Evolutionary conservation across 495 filamentous ascomycete species (phyloP).

Genomic region (Neurospora terricola): DNA sequence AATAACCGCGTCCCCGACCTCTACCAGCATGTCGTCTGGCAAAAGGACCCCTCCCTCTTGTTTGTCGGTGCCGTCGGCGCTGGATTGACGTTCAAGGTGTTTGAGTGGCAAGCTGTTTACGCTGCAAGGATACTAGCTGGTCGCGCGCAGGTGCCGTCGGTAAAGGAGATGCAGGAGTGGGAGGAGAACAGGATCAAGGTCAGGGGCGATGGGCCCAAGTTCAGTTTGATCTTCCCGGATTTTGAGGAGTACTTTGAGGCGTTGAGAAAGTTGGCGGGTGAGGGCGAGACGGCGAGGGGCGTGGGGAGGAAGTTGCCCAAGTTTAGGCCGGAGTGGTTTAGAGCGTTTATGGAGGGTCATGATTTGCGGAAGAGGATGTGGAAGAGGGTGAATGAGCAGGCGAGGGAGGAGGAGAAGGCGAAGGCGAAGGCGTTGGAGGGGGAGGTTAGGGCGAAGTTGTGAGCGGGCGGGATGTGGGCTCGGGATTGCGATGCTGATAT

Average conservation of each 20-base stretch:
- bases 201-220: conserved; percentile 41
- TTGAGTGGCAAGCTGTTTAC: conserved; percentile 35
- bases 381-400: conserved; percentile 27
- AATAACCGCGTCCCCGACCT: conserved; percentile 47
- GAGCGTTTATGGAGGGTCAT: conserved; percentile 40
- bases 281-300: conserved; percentile 19
- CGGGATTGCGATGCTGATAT: background rate
- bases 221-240: conserved; percentile 41
- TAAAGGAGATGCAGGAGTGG: conserved; percentile 39
- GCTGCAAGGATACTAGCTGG: conserved; percentile 27
- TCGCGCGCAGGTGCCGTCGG: conserved; percentile 31
- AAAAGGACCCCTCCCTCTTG: conserved; percentile 28
- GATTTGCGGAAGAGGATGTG: conserved; percentile 42
- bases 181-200: conserved; percentile 37
- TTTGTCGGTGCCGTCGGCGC: conserved; percentile 25
- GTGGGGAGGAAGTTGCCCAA: conserved; percentile 34
- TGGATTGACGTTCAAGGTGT: conserved; percentile 28
- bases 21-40: conserved; percentile 47
- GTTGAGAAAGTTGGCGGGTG: conserved; percentile 36
- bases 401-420: conserved; percentile 5
- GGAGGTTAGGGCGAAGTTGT: conserved; percentile 2
- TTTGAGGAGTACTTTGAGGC: conserved; percentile 48
- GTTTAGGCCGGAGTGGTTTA: conserved; percentile 39
- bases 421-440: background rate
- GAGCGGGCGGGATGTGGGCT: background rate